Conservation (phyloP, 2,329 filamentous ascomycete species). For the Samsoniella hepiali region DNA sequence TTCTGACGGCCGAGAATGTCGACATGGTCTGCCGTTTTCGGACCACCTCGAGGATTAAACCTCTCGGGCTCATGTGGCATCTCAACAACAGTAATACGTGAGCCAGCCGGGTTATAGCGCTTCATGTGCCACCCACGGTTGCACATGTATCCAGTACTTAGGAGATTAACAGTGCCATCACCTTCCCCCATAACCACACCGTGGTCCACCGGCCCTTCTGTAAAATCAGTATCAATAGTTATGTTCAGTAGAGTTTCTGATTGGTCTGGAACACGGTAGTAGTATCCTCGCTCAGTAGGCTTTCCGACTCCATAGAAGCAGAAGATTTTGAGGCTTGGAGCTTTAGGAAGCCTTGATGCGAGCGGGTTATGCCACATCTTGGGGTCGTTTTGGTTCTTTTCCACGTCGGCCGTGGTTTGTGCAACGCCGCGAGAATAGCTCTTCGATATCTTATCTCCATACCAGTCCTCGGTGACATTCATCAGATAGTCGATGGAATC, state of each 20-base stretch:
- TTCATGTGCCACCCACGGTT: conserved; percentile 91
- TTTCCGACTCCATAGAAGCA: conserved; percentile 98
- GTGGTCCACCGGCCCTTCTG: conserved; percentile 65
- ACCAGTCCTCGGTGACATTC: conserved; percentile 81
- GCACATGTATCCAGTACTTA: conserved; percentile 95
- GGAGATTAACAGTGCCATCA: conserved; percentile 90
- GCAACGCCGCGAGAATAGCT: conserved; percentile 90
- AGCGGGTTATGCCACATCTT: conserved; percentile 94
- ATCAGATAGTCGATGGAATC: conserved; percentile 76
- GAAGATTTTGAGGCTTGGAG: conserved; percentile 88
- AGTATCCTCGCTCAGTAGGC: conserved; percentile 88
- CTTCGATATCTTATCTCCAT: conserved; percentile 64
- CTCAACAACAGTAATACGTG: conserved; percentile 80
- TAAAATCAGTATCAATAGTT: conserved; percentile 66
- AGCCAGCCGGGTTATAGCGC: conserved; percentile 84
- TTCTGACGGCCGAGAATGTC: conserved; percentile 88
- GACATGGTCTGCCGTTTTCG: conserved; percentile 82
- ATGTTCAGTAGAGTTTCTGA: conserved; percentile 66
- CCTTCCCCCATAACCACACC: conserved; percentile 96
- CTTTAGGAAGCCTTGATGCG: conserved; percentile 80
- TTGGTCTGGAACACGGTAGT: conserved; percentile 72
- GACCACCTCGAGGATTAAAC: conserved; percentile 76
- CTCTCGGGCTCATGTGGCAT: conserved; percentile 96
- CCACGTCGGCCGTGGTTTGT: conserved; percentile 73
- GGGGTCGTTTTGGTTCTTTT: conserved; percentile 72